Evolutionary conservation across 2,329 filamentous ascomycete species (phyloP).

Genomic region (Fusarium duplospermum): DNA sequence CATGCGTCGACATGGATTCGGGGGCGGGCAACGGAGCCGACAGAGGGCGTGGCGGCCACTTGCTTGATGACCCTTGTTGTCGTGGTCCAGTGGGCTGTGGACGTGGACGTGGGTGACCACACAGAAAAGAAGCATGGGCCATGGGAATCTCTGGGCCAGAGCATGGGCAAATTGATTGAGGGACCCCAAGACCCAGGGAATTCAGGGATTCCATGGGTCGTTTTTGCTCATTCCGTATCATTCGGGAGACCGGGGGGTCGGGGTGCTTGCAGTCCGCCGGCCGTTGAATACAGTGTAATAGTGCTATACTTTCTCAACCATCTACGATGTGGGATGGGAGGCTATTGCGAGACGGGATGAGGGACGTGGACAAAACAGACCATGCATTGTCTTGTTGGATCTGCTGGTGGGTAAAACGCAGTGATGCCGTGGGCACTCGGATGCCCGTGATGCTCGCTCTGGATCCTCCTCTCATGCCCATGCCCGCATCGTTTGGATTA

Average conservation of each 20-base stretch:
- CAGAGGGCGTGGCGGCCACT: neutral
- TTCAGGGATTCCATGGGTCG: constrained; percentile 34
- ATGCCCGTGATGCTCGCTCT: neutral
- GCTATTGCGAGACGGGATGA: neutral
- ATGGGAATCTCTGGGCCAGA: constrained; percentile 39
- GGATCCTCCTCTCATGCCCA: constrained; percentile 10
- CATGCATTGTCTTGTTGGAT: neutral
- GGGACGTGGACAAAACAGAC: neutral
- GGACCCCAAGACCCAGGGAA: constrained; percentile 2
- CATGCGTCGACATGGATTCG: constrained; percentile 4
- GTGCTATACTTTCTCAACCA: neutral
- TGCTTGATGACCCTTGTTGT: neutral
- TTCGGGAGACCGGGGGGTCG: constrained; percentile 18
- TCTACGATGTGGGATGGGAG: neutral
- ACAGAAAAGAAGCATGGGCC: constrained; percentile 10
- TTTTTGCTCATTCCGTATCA: constrained; percentile 27
- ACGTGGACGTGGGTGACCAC: neutral
- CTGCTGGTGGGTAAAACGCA: neutral
- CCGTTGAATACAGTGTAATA: constrained; percentile 10
- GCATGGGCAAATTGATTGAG: constrained; percentile 37
- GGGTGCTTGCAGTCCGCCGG: constrained; percentile 14
- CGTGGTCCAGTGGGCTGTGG: neutral
- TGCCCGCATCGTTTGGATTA: neutral
- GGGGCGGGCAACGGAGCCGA: constrained; percentile 17
- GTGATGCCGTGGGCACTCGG: neutral